These are phyloP conservation scores for Chalciporus piperatus DNA, from an alignment of 768 basidiomycete genomes.

Conservation along the genomic window DNA sequence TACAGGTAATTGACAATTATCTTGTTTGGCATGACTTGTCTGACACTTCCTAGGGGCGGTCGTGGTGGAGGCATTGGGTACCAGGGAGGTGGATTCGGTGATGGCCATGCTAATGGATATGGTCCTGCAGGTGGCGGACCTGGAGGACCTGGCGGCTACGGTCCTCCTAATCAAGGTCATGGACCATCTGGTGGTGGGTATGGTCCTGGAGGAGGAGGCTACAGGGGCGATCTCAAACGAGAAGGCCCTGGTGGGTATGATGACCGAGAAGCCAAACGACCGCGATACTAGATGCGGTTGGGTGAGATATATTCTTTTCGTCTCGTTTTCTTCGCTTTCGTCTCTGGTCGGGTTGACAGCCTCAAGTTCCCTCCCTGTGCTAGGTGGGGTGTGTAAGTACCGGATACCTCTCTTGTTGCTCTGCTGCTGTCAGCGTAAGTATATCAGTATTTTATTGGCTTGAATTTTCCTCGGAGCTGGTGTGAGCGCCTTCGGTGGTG, in stretches of 20 bases:
- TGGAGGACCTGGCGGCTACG: conserved; percentile 44
- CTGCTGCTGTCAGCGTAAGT: conserved; percentile 32
- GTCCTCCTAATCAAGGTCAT: conserved; percentile 36
- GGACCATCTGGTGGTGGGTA: conserved; percentile 47
- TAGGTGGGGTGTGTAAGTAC: conserved; percentile 38
- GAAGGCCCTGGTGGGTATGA: conserved; percentile 74
- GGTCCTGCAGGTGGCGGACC: conserved; percentile 47
- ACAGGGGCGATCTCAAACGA: conserved; percentile 74
- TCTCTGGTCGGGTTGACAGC: conserved; percentile 19
- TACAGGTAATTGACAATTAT: conserved; percentile 42
- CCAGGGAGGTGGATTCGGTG: conserved; percentile 58
- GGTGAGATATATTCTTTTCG: conserved; percentile 32
- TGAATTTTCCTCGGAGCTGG: conserved; percentile 1
- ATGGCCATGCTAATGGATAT: conserved; percentile 51
- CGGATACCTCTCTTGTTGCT: conserved; percentile 25
- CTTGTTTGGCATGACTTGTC: conserved; percentile 4
- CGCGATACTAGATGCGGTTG: conserved; percentile 63
- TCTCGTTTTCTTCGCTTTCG: conserved; percentile 22
- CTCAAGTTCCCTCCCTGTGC: conserved; percentile 26
- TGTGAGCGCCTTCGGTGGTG: conserved; percentile 2
- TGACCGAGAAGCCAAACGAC: conserved; percentile 79
- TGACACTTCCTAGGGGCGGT: conserved; percentile 44
- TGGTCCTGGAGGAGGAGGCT: conserved; percentile 51
- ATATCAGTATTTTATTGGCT: conserved; percentile 34
- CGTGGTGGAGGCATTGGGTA: conserved; percentile 75